These are phyloP conservation scores for Zymoseptoria ardabiliae DNA, from an alignment of 2,329 filamentous ascomycete genomes.

Conservation along the genomic window DNA sequence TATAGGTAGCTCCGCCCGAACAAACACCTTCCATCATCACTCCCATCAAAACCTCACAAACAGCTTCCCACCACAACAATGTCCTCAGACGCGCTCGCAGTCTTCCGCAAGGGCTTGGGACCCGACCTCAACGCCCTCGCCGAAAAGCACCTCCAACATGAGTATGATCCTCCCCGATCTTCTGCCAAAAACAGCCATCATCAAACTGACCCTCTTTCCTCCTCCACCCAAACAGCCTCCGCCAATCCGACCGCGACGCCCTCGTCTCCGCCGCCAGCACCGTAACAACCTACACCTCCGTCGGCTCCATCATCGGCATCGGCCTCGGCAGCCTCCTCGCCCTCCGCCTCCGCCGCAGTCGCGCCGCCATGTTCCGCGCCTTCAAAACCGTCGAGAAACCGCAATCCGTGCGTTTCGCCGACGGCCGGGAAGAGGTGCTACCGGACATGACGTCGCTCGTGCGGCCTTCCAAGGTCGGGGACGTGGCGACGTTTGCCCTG, in stretches of 20 bases:
- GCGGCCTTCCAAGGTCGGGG: slow-evolving; percentile 51
- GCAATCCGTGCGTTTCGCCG: slow-evolving; percentile 53
- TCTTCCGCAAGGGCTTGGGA: slow-evolving; percentile 40
- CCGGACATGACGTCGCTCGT: slow-evolving; percentile 55
- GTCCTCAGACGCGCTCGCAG: slow-evolving; percentile 42
- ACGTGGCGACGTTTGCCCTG: slow-evolving; percentile 56
- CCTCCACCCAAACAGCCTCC: slow-evolving; percentile 31
- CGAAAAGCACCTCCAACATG: slow-evolving; percentile 52
- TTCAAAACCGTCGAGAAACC: slow-evolving; percentile 57
- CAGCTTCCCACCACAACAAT: slow-evolving; percentile 17
- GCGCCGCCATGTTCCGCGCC: slow-evolving; percentile 53
- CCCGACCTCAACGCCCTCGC: slow-evolving; percentile 50
- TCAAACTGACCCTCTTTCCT: neutral
- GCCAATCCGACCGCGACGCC: slow-evolving; percentile 51
- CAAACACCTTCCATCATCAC: neutral
- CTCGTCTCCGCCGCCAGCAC: slow-evolving; percentile 50
- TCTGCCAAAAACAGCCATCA: neutral
- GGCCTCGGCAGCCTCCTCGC: slow-evolving; percentile 53
- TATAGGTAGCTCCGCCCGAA: neutral
- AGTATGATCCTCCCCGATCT: slow-evolving; percentile 29
- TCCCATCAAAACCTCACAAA: neutral
- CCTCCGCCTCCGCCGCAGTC: slow-evolving; percentile 48
- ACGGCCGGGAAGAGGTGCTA: slow-evolving; percentile 53
- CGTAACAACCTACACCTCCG: slow-evolving; percentile 47
- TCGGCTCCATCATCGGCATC: slow-evolving; percentile 55